Conservation (phyloP, 192 early-diverging fungal species). For the Coemansia sp. region DNA sequence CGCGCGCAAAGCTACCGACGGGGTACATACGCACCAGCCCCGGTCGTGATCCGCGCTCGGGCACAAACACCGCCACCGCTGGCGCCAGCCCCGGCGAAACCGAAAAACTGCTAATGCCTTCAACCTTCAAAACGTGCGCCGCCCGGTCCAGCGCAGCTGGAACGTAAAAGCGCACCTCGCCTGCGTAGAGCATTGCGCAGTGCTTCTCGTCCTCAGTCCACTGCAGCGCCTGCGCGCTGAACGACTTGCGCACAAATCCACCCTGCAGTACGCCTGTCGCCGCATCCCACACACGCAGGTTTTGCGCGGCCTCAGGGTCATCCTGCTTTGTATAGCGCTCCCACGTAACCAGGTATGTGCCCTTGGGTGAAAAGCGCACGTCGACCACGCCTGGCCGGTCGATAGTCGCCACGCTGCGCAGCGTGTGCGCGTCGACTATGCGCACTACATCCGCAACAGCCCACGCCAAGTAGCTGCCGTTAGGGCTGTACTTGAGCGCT, state of each 20-base stretch:
- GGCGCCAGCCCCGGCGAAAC: slow-evolving; percentile 83
- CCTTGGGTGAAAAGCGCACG: slow-evolving; percentile 88
- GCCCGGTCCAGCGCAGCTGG: slow-evolving; percentile 30
- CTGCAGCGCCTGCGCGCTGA: slow-evolving; percentile 75
- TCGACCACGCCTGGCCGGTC: slow-evolving; percentile 69
- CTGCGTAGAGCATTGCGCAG: slow-evolving; percentile 81
- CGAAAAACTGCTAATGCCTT: slow-evolving; percentile 80
- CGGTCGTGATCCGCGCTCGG: slow-evolving; percentile 77
- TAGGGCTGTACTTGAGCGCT: slow-evolving; percentile 66
- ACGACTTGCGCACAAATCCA: slow-evolving; percentile 80
- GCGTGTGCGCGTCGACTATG: slow-evolving; percentile 68
- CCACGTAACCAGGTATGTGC: slow-evolving; percentile 88
- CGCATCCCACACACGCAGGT: slow-evolving; percentile 80
- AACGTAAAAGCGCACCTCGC: slow-evolving; percentile 84
- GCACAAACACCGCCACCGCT: slow-evolving; percentile 87
- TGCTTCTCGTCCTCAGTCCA: slow-evolving; percentile 91
- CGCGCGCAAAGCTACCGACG: slow-evolving; percentile 67
- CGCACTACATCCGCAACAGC: slow-evolving; percentile 60
- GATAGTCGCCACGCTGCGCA: slow-evolving; percentile 65
- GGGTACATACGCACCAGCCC: slow-evolving; percentile 86
- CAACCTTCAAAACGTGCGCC: slow-evolving; percentile 63
- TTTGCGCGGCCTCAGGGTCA: slow-evolving; percentile 68
- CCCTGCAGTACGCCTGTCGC: slow-evolving; percentile 66
- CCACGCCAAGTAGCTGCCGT: slow-evolving; percentile 70
- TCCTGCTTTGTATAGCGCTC: slow-evolving; percentile 59